Base-by-base conservation (phyloP, 1,284 basidiomycete species). In the Sanghuangporus sanghuang region DNA sequence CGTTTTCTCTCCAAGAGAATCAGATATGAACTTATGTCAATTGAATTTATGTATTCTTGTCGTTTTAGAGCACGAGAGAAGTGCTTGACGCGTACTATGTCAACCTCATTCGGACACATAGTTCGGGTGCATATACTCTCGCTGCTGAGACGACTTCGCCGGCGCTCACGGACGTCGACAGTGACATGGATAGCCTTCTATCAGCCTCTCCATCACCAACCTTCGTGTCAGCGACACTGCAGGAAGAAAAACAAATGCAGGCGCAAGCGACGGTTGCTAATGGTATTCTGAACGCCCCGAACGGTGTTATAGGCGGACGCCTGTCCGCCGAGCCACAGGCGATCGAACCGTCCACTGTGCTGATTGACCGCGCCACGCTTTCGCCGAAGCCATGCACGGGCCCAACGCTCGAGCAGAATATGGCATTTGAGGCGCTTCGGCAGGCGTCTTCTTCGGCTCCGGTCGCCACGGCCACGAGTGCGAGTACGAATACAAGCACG, bases 61-160 rank as follows among this genome's bases (percentile, higher is more conserved):
- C 16, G 6, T 59, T 61, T 61, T 71, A 92, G 91, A 90, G 88
- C 76, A 90, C 90, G 14, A 82, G 85, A 67, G 90, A 93, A 71
- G 79, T 89, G 69, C 81, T 93, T 56, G 88, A 93, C 75, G 86
- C 90, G 72, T 93, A 93, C 76, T 93, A 93, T 77, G 79, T 89
- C 76, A 93, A 90, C 73, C 89, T 93, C 72, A 85, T 91, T 56
- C 84, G 89, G 64, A 89, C 89, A 18, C 85, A 91, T 72, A 88
- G 85, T 73, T 76, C 76, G 35, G 85, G 83, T 66, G 75, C 73
- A 60, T 92, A 83, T 73, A 74, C 76, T 65, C 80, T 91, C 69
- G 74, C 73, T 46, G 81, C 67, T 68, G 70, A 59, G 76, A 76
- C n/a, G 16, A 59, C 57, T 27, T 65, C 64, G 4, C 64, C 62